Evolutionary conservation across 371 early-diverging fungal genomes (phyloP).

Genomic region (Phascolomyces articulosus): DNA sequence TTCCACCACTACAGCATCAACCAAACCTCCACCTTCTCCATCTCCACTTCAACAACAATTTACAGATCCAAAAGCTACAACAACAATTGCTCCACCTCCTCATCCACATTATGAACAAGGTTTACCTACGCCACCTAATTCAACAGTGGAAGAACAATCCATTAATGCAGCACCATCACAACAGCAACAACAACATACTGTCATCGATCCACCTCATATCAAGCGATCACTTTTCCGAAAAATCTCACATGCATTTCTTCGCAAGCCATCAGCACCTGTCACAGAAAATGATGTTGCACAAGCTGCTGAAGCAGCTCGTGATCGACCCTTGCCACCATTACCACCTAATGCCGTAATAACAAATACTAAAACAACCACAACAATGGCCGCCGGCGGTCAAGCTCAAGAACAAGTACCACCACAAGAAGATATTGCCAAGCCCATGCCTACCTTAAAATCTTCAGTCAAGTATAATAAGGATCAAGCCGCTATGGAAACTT

Average conservation of each 20-base stretch:
- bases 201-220: neutral
- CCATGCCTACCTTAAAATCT: neutral
- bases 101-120: constrained; percentile 4
- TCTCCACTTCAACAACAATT: constrained; percentile 8
- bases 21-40: neutral
- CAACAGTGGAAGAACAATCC: neutral
- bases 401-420: constrained; percentile 1
- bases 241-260: constrained; percentile 20
- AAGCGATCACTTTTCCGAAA: constrained; percentile 18
- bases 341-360: neutral
- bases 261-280: constrained; percentile 2
- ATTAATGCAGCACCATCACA: no score
- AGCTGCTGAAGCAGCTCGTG: neutral
- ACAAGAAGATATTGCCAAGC: neutral
- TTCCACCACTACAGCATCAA: neutral
- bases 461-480: constrained; percentile 7
- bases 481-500: constrained; percentile 5
- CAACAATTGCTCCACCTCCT: neutral
- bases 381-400: constrained; percentile 9
- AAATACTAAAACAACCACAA: no score
- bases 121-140: constrained; percentile 1
- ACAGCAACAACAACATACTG: no score
- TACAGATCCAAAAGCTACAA: no score
- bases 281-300: neutral
- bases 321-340: constrained; percentile 13